phyloP scores from a whole-genome alignment of 2,329 filamentous ascomycete genomes.

The Colletotrichum simmondsii region DNA sequence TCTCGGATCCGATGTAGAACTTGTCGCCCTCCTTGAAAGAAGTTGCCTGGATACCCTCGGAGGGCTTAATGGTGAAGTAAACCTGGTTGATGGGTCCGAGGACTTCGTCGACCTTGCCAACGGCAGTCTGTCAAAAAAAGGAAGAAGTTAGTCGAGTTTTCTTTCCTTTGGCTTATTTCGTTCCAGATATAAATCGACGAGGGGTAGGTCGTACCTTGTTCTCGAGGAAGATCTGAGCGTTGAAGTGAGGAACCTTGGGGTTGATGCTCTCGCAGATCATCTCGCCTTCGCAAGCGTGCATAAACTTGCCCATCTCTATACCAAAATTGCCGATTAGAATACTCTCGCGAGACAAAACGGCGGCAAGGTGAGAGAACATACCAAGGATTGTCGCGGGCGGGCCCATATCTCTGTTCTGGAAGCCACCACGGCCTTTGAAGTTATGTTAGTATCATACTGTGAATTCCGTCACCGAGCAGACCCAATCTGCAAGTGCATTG shows the following conservation, averaged over 20 bases:
- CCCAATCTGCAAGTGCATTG: not conserved
- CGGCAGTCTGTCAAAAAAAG: constrained; percentile 67
- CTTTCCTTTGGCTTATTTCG: not conserved
- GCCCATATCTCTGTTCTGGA: constrained; percentile 35
- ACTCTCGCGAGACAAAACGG: not conserved
- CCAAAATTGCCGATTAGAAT: constrained; percentile 23
- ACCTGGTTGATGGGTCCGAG: constrained; percentile 98
- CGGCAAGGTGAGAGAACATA: not conserved
- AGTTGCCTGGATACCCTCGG: constrained; percentile 93
- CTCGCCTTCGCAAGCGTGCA: constrained; percentile 96
- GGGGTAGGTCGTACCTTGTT: constrained; percentile 77
- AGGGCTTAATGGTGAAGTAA: constrained; percentile 97
- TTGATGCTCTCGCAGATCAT: constrained; percentile 97
- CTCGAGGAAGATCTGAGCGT: constrained; percentile 97
- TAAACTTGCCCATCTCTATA: constrained; percentile 89
- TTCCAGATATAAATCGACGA: not conserved
- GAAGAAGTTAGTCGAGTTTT: not conserved
- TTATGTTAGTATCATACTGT: constrained; percentile 3
- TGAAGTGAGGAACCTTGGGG: constrained; percentile 98
- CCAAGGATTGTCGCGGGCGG: constrained; percentile 35
- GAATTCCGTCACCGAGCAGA: not conserved
- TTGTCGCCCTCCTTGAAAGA: constrained; percentile 98
- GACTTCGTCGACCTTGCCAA: constrained; percentile 98
- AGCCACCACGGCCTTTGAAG: constrained; percentile 34
- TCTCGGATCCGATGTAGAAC: constrained; percentile 95